phyloP scores from a whole-genome alignment of 257 asterid genomes.

The Buddleja alternifolia region DNA sequence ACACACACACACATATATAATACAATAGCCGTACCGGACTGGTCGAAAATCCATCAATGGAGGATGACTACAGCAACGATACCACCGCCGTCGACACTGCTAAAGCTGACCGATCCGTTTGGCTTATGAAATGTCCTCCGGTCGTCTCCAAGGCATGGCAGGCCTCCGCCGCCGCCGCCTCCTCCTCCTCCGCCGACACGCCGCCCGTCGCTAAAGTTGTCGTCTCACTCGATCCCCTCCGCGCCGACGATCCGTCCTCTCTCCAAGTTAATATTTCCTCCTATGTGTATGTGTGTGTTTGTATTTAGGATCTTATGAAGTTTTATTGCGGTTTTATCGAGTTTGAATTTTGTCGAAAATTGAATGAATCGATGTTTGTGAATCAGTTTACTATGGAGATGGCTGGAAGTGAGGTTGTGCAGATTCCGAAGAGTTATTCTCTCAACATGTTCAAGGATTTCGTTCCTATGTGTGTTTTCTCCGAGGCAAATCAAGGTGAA shows the following conservation, averaged over 20 bases:
- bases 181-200: constrained; percentile 45
- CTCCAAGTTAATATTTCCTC: constrained; percentile 45
- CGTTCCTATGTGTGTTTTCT: constrained; percentile 87
- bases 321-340: constrained; percentile 5
- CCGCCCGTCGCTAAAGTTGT: constrained; percentile 76
- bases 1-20: background rate
- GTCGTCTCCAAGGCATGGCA: constrained; percentile 88
- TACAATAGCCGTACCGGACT: background rate
- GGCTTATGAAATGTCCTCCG: constrained; percentile 93
- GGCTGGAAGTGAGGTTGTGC: constrained; percentile 60
- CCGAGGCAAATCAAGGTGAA: constrained; percentile 75
- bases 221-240: constrained; percentile 80
- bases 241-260: constrained; percentile 51
- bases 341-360: constrained; percentile 4
- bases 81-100: constrained; percentile 47
- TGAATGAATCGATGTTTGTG: background rate
- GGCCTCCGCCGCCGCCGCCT: constrained; percentile 51
- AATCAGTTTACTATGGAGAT: constrained; percentile 88
- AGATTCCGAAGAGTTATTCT: constrained; percentile 80
- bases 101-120: constrained; percentile 70
- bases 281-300: background rate
- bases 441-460: constrained; percentile 85
- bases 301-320: constrained; percentile 1
- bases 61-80: constrained; percentile 51
- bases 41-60: constrained; percentile 46